A percentile compares a stretch with the other conserved stretches of the same genome.
Conservation (phyloP, 371 early-diverging fungal genomes). For the Gilbertella persicaria region DNA sequence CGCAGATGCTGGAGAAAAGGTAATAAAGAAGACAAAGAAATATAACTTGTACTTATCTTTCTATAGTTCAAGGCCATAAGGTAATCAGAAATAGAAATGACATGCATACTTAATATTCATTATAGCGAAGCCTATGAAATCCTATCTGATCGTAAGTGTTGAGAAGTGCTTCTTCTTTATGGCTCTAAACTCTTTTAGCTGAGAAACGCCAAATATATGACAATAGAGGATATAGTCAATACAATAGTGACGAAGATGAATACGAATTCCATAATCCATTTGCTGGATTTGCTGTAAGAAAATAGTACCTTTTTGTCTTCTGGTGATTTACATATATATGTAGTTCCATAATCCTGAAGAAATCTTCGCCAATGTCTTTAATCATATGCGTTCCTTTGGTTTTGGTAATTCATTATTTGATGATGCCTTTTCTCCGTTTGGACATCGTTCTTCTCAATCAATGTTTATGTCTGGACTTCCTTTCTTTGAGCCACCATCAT, state of each 20-base stretch:
- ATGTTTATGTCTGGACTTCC: background rate
- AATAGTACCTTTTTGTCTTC: background rate
- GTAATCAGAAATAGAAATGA: slow-evolving; percentile 13
- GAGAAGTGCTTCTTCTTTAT: background rate
- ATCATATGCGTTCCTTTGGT: slow-evolving; percentile 13
- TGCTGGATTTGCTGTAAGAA: slow-evolving; percentile 38
- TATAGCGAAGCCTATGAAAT: slow-evolving; percentile 57
- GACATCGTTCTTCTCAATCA: background rate
- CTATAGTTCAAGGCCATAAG: slow-evolving; percentile 48
- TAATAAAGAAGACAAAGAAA: slow-evolving; percentile 11
- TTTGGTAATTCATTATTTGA: background rate
- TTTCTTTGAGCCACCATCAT: background rate
- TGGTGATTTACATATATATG: background rate
- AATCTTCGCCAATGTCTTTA: slow-evolving; percentile 51
- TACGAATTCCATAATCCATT: slow-evolving; percentile 23
- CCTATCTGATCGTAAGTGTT: slow-evolving; percentile 50
- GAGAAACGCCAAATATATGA: slow-evolving; percentile 45
- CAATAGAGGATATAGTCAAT: slow-evolving; percentile 9
- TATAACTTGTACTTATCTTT: slow-evolving; percentile 1
- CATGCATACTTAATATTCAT: no score
- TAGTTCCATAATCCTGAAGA: slow-evolving; percentile 56
- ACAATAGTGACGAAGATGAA: slow-evolving; percentile 1
- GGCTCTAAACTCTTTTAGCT: slow-evolving; percentile 17
- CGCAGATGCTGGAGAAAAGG: slow-evolving; percentile 49
- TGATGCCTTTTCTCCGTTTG: slow-evolving; percentile 3